phyloP scores from a whole-genome alignment of 345 rosid genomes.

The Eucalyptus sp. region DNA sequence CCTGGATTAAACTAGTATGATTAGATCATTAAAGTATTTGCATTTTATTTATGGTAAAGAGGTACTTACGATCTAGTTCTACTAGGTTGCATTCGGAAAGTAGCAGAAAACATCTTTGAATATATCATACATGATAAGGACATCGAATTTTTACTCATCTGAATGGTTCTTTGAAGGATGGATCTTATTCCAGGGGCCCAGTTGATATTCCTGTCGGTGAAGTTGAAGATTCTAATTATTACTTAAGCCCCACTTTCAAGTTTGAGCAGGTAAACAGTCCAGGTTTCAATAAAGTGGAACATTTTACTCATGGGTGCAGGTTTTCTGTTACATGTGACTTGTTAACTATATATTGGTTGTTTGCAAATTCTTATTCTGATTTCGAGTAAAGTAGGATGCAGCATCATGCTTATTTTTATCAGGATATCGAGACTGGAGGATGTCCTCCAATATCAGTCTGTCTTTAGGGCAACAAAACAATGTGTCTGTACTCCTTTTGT shows the following conservation, averaged over 20 bases:
- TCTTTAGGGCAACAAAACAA: neutral
- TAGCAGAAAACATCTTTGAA: neutral
- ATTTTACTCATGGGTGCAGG: neutral
- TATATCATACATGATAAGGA: neutral
- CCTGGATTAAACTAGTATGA: neutral
- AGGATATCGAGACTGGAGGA: neutral
- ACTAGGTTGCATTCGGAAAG: neutral
- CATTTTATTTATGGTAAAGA: neutral
- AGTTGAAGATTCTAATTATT: constrained; percentile 45
- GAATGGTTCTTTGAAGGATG: constrained; percentile 41
- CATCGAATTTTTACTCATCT: neutral
- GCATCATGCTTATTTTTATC: neutral
- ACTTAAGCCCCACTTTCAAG: constrained; percentile 65
- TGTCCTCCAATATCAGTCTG: neutral
- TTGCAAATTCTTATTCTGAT: neutral
- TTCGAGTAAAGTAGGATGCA: neutral
- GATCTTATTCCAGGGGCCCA: constrained; percentile 91
- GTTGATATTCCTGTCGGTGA: constrained; percentile 60
- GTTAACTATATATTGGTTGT: neutral
- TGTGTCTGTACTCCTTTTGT: neutral
- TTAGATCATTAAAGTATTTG: neutral
- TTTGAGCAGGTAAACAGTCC: constrained; percentile 56
- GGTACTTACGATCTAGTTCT: neutral
- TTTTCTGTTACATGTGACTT: neutral
- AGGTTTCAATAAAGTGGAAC: neutral